A percentile compares a stretch with the other conserved stretches of the same genome.
Evolutionary conservation across 1,139 yeast genomes (phyloP).

Genomic region (Debaryomycetaceae sp.): DNA sequence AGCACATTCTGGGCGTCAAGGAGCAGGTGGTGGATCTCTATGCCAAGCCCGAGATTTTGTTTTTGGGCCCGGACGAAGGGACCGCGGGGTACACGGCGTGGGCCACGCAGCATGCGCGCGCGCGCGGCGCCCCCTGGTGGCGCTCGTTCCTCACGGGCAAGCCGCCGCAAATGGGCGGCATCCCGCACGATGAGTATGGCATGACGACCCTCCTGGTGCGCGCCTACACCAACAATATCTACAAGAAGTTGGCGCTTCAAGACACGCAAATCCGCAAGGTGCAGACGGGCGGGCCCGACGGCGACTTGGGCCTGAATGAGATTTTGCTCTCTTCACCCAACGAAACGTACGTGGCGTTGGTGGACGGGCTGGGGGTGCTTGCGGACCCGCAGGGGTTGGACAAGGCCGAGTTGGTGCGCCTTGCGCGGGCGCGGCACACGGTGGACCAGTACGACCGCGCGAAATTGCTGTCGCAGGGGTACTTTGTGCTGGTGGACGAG

Average conservation of each 20-base stretch:
- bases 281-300: constrained; percentile 99
- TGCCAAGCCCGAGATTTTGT: constrained; percentile 77
- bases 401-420: constrained; percentile 62
- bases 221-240: constrained; percentile 82
- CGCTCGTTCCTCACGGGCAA: constrained; percentile 97
- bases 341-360: constrained; percentile 78
- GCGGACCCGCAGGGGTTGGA: constrained; percentile 87
- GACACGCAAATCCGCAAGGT: constrained; percentile 55
- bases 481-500: constrained; percentile 79
- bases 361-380: constrained; percentile 93
- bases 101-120: constrained; percentile 95
- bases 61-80: constrained; percentile 98
- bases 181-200: constrained; percentile 96
- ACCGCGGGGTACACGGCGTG: constrained; percentile 93
- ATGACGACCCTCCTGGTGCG: constrained; percentile 95
- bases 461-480: constrained; percentile 65
- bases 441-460: constrained; percentile 58
- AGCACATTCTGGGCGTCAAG: constrained; percentile 63
- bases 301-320: constrained; percentile 95
- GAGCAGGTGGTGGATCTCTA: constrained; percentile 80
- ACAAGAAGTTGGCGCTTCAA: constrained; percentile 61
- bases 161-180: constrained; percentile 86
- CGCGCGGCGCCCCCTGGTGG: constrained; percentile 98
- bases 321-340: constrained; percentile 62
- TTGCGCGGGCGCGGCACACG: constrained; percentile 74